Base-by-base conservation (phyloP, 768 basidiomycete genomes). In the Boletus reticulatus region DNA sequence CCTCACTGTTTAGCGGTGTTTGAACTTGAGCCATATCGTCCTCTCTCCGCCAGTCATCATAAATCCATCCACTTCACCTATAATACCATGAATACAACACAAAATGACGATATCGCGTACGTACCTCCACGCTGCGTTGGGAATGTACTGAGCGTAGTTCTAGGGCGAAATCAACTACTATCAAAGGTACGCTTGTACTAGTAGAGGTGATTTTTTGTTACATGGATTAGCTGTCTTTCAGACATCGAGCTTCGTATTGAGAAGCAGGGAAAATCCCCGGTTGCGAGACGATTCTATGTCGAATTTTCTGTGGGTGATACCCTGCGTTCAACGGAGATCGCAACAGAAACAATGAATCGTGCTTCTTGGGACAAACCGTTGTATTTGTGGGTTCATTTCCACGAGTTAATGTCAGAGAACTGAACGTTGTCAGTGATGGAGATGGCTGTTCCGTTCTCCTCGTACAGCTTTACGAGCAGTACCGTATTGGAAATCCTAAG, bases 231-330 rank as follows among this genome's bases (percentile, higher is more conserved):
- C 1, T 24, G 12, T 13, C 31, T 32, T 48, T 16, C 31, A 60
- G 57, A 59, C 17, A 50, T 55, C 31, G 32, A 60, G 13, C 58
- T 54, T 43, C 34, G 12, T 4, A 53, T 50, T 36, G 20, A 17
- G 24, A 24, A 27, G 14, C 27, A 17, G 7, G 27, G 38, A 12
- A 31, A 31, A n/a, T 4, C 19, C 13, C 37, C 14, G 4, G 1
- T 41, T 31, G 20, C 44, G 10, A 48, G 32, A 32, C 27, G 37
- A 14, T 50, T 34, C 12, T 2, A 32, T 6, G 32, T 12, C 32
- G 32, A 32, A 32, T 10, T 32, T 32, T 32, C 3, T 10, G 48
- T 50, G 4, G 57, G 48, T 12, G 19, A 38, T 22, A 34, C 12
- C 14, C 7, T 22, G 14, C 27, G 13, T 8, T 31, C 44, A 8